Evolutionary conservation across 371 early-diverging fungal species (phyloP).

Genomic region (Nematocida ausubeli): DNA sequence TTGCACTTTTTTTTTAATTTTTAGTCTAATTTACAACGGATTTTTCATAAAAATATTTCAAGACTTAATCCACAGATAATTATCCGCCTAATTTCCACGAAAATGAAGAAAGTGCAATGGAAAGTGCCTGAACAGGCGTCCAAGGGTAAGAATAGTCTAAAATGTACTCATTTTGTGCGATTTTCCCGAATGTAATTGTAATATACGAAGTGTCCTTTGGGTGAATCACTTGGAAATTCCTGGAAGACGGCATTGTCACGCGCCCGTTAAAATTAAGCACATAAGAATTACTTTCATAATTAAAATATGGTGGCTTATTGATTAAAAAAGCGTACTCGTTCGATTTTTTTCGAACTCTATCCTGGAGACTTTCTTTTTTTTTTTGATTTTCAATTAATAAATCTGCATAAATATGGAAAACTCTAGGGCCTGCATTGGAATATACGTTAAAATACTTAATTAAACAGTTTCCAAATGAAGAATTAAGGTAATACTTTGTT

Average conservation of each 20-base stretch:
- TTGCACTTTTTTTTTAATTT: no score
- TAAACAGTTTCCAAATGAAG: not conserved
- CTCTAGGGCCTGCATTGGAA: slow-evolving; percentile 29
- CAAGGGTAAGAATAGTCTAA: slow-evolving; percentile 89
- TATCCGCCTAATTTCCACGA: slow-evolving; percentile 58
- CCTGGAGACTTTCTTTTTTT: not conserved
- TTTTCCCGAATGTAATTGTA: slow-evolving; percentile 85
- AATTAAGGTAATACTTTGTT: slow-evolving; percentile 34
- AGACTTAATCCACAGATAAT: no score
- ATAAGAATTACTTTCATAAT: slow-evolving; percentile 81
- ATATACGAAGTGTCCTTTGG: slow-evolving; percentile 71
- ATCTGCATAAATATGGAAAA: slow-evolving; percentile 31
- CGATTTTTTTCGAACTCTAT: slow-evolving; percentile 35
- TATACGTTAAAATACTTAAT: slow-evolving; percentile 43
- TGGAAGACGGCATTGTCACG: slow-evolving; percentile 83
- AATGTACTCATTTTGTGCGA: slow-evolving; percentile 75
- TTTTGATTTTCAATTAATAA: not conserved
- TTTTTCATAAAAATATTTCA: no score
- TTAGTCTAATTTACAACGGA: no score
- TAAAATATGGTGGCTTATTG: slow-evolving; percentile 69
- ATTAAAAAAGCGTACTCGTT: slow-evolving; percentile 48
- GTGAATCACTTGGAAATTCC: slow-evolving; percentile 87
- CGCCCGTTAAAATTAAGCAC: slow-evolving; percentile 86
- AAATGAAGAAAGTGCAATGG: slow-evolving; percentile 79
- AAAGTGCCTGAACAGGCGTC: slow-evolving; percentile 82